Percentiles rank a stretch among this genome's conserved stretches.
These are phyloP conservation scores for Hippophae rhamnoides DNA, from an alignment of 306 rosid species.

Conservation along the genomic window DNA sequence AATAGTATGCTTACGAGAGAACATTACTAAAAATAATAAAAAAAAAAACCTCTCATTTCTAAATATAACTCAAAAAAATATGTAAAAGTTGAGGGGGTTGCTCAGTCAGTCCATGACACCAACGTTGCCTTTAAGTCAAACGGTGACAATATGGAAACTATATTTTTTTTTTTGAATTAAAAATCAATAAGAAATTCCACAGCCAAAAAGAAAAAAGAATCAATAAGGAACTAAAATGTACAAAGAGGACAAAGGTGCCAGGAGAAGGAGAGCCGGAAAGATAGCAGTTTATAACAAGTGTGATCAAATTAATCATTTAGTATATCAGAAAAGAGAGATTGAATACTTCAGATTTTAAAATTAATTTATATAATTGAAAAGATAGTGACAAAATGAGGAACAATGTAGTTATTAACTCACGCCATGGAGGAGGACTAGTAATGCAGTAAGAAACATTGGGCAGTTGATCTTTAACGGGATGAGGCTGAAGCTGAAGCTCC, in stretches of 20 bases:
- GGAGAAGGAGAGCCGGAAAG: no score
- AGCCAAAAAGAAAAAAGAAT: not conserved
- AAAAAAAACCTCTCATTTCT: no score
- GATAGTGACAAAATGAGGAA: not conserved
- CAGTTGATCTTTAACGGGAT: slow-evolving; percentile 81
- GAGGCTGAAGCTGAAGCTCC: slow-evolving; percentile 79
- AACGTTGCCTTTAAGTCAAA: slow-evolving; percentile 3
- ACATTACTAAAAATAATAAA: no score
- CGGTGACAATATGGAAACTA: not conserved
- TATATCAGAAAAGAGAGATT: not conserved
- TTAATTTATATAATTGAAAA: slow-evolving; percentile 1
- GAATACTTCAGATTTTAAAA: not conserved
- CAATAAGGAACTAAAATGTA: no score
- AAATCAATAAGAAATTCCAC: no score
- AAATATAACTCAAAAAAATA: no score
- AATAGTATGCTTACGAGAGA: no score
- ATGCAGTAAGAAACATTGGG: slow-evolving; percentile 80
- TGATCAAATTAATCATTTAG: not conserved
- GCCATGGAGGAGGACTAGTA: slow-evolving; percentile 99
- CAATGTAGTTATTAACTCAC: slow-evolving; percentile 38
- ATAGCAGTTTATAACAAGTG: not conserved
- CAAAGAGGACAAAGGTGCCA: not conserved
- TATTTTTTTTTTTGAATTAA: no score
- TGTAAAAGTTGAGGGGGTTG: no score
- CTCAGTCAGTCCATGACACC: not conserved